phyloP scores from a whole-genome alignment of 129 eudicot genomes.

The Flaveria linearis region DNA sequence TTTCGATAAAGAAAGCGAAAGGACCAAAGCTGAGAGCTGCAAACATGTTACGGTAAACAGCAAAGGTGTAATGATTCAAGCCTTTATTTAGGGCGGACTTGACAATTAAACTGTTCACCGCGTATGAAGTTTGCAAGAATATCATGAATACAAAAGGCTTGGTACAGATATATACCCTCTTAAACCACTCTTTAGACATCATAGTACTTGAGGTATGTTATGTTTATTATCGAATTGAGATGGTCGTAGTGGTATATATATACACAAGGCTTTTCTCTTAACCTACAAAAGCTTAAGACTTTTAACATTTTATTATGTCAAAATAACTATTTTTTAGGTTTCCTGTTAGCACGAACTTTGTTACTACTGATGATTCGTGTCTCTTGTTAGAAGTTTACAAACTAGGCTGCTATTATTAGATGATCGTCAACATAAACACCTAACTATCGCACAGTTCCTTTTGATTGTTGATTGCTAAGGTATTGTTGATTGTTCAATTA shows the following conservation, averaged over 20 bases:
- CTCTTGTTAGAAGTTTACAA: too few relatives aligned
- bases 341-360: too few relatives aligned
- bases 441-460: too few relatives aligned
- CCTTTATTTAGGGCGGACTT: conserved; percentile 41
- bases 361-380: too few relatives aligned
- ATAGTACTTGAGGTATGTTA: conserved; percentile 10
- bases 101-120: conserved; percentile 26
- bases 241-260: conserved; percentile 25
- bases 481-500: too few relatives aligned
- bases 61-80: conserved; percentile 37
- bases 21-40: conserved; percentile 35
- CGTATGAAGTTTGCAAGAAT: conserved; percentile 38
- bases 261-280: conserved; percentile 5
- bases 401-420: too few relatives aligned
- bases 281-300: neutral
- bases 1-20: conserved; percentile 36
- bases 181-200: conserved; percentile 35
- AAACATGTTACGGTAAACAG: conserved; percentile 31
- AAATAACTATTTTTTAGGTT: too few relatives aligned
- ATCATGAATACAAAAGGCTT: conserved; percentile 31
- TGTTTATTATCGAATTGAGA: neutral
- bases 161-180: conserved; percentile 14
- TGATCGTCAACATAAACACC: too few relatives aligned
- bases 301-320: neutral
- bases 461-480: too few relatives aligned